Percentiles rank a stretch among this genome's conserved stretches.
phyloP scores from a whole-genome alignment of 2,329 filamentous ascomycete species.

The Cyphellophora attinorum region DNA sequence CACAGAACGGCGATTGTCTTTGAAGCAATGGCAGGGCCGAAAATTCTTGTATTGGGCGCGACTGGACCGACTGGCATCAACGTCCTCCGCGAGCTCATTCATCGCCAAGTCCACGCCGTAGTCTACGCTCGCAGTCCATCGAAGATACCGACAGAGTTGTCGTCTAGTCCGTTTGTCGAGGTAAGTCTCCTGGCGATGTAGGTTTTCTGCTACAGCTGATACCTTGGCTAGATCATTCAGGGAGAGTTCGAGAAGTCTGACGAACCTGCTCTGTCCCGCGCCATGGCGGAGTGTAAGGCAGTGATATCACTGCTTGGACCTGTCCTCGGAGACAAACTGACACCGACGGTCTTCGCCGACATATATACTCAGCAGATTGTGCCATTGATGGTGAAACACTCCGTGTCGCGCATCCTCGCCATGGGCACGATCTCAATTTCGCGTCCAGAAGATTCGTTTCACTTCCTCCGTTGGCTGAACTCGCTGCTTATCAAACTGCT shows the following conservation, averaged over 20 bases:
- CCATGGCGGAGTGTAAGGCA: neutral
- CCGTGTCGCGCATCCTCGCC: neutral
- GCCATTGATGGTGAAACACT: neutral
- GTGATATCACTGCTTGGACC: neutral
- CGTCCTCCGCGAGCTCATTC: conserved; percentile 1
- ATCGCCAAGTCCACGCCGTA: neutral
- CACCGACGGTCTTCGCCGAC: neutral
- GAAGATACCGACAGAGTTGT: neutral
- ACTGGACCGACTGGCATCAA: neutral
- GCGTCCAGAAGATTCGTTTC: neutral
- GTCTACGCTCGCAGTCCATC: neutral
- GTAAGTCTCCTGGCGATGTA: no score
- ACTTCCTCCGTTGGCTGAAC: neutral
- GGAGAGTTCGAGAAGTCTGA: neutral
- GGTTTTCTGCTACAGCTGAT: no score
- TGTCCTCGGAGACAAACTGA: neutral
- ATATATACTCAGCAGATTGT: neutral
- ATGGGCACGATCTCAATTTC: neutral
- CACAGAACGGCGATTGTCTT: no score
- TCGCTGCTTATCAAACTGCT: neutral
- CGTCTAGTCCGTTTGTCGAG: neutral
- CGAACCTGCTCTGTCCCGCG: neutral
- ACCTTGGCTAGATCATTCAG: neutral
- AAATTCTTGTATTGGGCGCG: neutral
- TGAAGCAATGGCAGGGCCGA: neutral